Evolutionary conservation across 2,329 filamentous ascomycete species (phyloP), one percentile per base, ranked within the genome.

Genomic region (Diplodia intermedia): DNA sequence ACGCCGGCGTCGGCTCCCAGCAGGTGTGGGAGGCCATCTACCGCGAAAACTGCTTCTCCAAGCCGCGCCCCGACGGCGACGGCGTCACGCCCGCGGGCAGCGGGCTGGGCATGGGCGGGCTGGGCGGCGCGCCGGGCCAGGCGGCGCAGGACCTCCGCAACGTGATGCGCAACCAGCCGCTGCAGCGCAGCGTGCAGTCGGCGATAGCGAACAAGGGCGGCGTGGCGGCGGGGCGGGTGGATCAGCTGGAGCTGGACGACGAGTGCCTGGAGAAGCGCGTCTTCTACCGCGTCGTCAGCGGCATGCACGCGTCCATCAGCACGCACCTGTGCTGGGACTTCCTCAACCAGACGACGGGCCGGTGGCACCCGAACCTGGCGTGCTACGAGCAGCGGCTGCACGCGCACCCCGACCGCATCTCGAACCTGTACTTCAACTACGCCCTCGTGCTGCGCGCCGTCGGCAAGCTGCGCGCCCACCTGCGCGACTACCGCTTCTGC

Each of bases 361-460:
- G 93, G 79, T 99, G 95, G 95, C 88, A 90, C 61, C 94, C 93
- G 29, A 99, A 99, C 75, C 79, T 97, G 66, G 84, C 89, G 71
- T 99, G 95, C 84, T 99, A 97, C 85, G 89, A 91, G 76, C 83
- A 89, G 40, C 89, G 95, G n/a, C 86, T 99, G 18, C 92, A 97
- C 79, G 84, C 86, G 26, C 88, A 91, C 77, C 93, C 94, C 0
- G 95, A 99, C 73, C 91, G 94, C 69, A 91, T 99, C 75, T 95
- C 94, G 72, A 99, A 99, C 79, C 86, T 99, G 61, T 99, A 99
- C 83, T 99, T 99, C 84, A 98, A 99, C 86, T 99, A 97, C 76
- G 95, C 95, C 0, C 86, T 99, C n/a, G 86, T 99, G 50, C 91
- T 94, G 31, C 91, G 95, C 61, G 95, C 95, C 14, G 87, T 98